phyloP scores from a whole-genome alignment of 2,329 filamentous ascomycete species.

The Neopestalotiopsis sp. region DNA sequence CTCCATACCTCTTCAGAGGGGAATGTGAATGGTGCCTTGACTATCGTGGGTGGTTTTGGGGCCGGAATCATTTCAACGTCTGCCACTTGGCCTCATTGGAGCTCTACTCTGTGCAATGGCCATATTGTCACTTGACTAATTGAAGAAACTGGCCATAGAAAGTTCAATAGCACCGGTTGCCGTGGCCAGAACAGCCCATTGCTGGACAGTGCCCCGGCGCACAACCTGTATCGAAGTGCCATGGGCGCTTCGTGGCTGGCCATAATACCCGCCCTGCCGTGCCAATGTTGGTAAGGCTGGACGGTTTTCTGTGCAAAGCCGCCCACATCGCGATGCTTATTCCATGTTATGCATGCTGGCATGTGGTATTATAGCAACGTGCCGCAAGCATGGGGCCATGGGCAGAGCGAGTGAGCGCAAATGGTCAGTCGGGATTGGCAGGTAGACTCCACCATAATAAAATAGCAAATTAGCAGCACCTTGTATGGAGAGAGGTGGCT shows the following conservation, averaged over 20 bases:
- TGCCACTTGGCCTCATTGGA: neutral
- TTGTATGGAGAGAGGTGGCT: slow-evolving; percentile 2
- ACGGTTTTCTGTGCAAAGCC: neutral
- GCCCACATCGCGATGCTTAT: neutral
- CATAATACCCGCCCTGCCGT: neutral
- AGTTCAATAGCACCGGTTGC: neutral
- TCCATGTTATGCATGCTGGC: neutral
- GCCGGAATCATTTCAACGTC: neutral
- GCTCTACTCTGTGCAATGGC: neutral
- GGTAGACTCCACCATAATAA: neutral
- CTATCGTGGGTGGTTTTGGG: neutral
- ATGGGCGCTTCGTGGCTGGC: neutral
- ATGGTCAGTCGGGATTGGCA: neutral
- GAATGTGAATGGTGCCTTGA: neutral
- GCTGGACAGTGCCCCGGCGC: neutral
- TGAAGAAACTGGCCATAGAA: neutral
- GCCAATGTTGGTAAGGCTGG: neutral
- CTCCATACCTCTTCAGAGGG: too few species aligned
- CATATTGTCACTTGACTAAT: neutral
- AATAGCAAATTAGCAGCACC: neutral
- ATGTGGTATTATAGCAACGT: neutral
- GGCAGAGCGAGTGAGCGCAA: neutral
- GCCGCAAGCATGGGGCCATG: neutral
- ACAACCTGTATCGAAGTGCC: too few species aligned
- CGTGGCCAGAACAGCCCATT: neutral